Percentiles rank a stretch among this genome's conserved stretches.
These are phyloP conservation scores for Ceratopteris richardii DNA, from an alignment of 75 land plant species.

Conservation along the genomic window DNA sequence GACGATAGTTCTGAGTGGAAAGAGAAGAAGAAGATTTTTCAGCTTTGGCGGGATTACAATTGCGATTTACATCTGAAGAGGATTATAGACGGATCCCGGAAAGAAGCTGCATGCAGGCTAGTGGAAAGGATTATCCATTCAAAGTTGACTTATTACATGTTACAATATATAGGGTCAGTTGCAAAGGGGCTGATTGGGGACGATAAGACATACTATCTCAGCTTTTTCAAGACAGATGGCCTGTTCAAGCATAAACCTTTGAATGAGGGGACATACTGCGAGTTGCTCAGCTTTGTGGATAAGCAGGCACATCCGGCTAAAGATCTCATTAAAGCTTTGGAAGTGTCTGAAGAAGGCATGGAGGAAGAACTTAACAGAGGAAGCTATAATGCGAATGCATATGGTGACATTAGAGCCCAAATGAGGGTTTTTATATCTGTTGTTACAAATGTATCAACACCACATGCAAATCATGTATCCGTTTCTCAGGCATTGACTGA, in stretches of 20 bases:
- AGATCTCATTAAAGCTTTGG: constrained; percentile 1
- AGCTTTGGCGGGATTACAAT: not conserved
- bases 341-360: not conserved
- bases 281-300: not conserved
- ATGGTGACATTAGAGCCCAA: not conserved
- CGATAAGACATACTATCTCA: not conserved
- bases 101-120: not conserved
- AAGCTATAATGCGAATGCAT: not conserved
- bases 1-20: no score
- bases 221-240: not conserved
- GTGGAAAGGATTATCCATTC: not conserved
- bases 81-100: not conserved
- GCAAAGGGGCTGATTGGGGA: constrained; percentile 1
- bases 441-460: not conserved
- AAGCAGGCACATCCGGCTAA: not conserved
- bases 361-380: not conserved
- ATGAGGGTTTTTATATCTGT: not conserved
- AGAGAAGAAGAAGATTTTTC: not conserved
- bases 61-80: not conserved
- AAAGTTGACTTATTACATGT: not conserved
- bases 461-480: not conserved
- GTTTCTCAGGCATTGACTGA: no score
- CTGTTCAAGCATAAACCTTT: constrained; percentile 1
- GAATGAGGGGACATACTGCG: constrained; percentile 3
- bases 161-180: not conserved